phyloP scores from a whole-genome alignment of 805 yeast species.

The Saccharomyces eubayanus region DNA sequence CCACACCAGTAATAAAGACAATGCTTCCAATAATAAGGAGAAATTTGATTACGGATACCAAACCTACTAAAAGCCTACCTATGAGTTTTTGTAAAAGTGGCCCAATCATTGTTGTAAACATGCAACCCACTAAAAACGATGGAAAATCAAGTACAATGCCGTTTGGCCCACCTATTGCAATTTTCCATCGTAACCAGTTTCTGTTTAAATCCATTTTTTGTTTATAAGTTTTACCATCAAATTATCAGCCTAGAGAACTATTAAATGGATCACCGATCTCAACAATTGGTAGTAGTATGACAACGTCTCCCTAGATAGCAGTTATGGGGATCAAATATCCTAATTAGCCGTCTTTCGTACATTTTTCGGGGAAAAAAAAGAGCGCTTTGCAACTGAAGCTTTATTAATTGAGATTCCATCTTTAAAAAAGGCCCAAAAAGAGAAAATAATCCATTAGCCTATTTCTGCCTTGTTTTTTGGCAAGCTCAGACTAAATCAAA shows the following conservation, averaged over 20 bases:
- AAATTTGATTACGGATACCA: constrained; percentile 15
- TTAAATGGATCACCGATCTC: background rate
- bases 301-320: no score
- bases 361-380: background rate
- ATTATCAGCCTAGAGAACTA: background rate
- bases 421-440: no score
- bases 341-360: background rate
- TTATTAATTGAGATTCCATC: background rate
- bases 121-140: constrained; percentile 20
- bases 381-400: background rate
- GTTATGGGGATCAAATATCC: background rate
- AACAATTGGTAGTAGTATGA: background rate
- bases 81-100: constrained; percentile 18
- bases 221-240: background rate
- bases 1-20: constrained; percentile 8
- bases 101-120: constrained; percentile 12
- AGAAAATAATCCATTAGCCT: no score
- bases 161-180: background rate
- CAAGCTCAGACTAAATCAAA: background rate
- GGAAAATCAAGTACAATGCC: constrained; percentile 16
- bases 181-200: background rate
- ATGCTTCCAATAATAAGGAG: constrained; percentile 18
- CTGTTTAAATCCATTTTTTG: background rate
- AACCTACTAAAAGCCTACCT: constrained; percentile 22
- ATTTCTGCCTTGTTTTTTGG: background rate